A percentile compares a stretch with the other conserved stretches of the same genome.
Evolutionary conservation across 1,139 yeast genomes (phyloP).

Genomic region (Zhuliangozyma parablackwelliae): DNA sequence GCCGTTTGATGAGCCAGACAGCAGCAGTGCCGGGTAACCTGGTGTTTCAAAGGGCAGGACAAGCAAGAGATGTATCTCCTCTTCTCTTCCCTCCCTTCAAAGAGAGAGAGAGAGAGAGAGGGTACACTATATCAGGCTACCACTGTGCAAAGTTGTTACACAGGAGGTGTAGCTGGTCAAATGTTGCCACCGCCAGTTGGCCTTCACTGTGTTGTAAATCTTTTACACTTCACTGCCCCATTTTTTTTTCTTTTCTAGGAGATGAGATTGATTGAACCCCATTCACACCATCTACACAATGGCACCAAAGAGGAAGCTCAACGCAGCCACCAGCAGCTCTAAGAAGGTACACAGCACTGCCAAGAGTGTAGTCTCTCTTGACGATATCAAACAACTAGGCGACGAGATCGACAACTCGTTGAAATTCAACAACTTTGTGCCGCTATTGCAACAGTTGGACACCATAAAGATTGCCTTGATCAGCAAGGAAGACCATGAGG

Average conservation of each 20-base stretch:
- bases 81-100: too few species aligned
- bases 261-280: neutral
- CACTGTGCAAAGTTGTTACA: too few species aligned
- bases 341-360: constrained; percentile 6
- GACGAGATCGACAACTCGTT: constrained; percentile 22
- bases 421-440: constrained; percentile 51
- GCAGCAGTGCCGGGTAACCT: too few species aligned
- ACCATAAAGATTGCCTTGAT: constrained; percentile 18
- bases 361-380: constrained; percentile 14
- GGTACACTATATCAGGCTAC: too few species aligned
- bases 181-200: too few species aligned
- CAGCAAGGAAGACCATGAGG: constrained; percentile 17
- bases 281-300: constrained; percentile 3
- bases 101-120: too few species aligned
- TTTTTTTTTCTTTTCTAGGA: too few species aligned
- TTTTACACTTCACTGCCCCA: neutral
- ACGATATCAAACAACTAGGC: constrained; percentile 29
- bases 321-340: constrained; percentile 5
- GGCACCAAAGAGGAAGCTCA: constrained; percentile 20
- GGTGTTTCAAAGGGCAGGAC: too few species aligned
- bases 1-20: too few species aligned
- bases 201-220: too few species aligned
- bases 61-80: too few species aligned
- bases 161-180: too few species aligned
- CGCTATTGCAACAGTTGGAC: constrained; percentile 37